Percentiles rank a stretch among this genome's conserved stretches.
phyloP scores from a whole-genome alignment of 129 eudicot species.

The Mikania micrantha region DNA sequence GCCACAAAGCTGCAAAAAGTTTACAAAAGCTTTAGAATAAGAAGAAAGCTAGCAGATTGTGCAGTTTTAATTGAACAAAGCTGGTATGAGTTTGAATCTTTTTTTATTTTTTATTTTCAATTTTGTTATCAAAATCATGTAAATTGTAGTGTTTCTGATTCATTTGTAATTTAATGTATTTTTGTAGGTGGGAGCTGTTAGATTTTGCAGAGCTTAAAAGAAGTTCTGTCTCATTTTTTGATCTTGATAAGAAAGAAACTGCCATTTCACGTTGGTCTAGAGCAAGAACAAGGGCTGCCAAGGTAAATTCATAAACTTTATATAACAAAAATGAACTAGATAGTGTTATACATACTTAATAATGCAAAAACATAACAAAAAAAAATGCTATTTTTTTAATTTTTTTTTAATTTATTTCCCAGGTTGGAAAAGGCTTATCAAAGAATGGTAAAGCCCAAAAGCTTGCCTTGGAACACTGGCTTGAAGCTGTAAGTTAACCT shows the following conservation, averaged over 20 bases:
- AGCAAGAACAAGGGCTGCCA: slow-evolving; percentile 96
- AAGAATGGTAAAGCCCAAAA: slow-evolving; percentile 85
- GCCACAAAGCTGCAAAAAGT: slow-evolving; percentile 94
- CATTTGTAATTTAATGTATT: neutral
- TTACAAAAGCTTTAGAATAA: slow-evolving; percentile 87
- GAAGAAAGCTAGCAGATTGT: slow-evolving; percentile 96
- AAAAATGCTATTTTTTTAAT: neutral
- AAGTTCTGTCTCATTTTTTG: slow-evolving; percentile 89
- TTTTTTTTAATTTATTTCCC: too few species aligned
- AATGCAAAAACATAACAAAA: neutral
- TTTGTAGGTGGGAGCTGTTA: slow-evolving; percentile 79
- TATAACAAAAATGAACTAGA: neutral
- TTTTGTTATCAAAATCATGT: neutral
- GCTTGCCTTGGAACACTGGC: slow-evolving; percentile 97
- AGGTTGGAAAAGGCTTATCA: slow-evolving; percentile 97
- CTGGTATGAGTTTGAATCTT: slow-evolving; percentile 44
- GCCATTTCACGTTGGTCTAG: slow-evolving; percentile 95
- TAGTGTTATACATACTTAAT: neutral
- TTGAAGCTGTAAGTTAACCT: slow-evolving; percentile 71
- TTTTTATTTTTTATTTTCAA: neutral
- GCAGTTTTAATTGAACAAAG: slow-evolving; percentile 93
- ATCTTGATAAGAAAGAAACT: slow-evolving; percentile 81
- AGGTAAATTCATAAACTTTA: slow-evolving; percentile 35
- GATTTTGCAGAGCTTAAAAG: slow-evolving; percentile 91
- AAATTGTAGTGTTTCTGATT: neutral